Conservation (phyloP, 163 green algal species). For the Chlamydomonas reinhardtii region DNA sequence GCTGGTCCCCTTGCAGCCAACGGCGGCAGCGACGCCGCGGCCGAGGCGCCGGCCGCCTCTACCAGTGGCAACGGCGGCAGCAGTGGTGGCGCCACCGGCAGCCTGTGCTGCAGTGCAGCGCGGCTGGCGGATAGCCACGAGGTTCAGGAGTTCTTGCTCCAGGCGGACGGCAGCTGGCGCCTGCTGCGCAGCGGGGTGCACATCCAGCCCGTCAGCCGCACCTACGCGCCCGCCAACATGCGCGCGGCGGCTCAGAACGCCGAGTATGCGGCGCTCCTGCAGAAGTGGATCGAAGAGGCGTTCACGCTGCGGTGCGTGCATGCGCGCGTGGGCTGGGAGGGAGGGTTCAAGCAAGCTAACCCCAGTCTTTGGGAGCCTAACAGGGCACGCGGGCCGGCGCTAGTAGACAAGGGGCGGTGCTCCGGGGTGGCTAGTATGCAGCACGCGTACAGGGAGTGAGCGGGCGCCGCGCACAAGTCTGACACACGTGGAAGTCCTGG, state of each 20-base stretch:
- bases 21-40: neutral
- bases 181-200: neutral
- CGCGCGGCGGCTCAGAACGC: conserved; percentile 68
- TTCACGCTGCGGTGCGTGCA: conserved; percentile 67
- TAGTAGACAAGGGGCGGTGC: too few relatives aligned
- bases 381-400: too few relatives aligned
- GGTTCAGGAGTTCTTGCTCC: conserved; percentile 72
- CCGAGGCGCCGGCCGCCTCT: neutral
- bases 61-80: neutral
- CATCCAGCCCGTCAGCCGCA: conserved; percentile 11
- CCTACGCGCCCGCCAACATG: conserved; percentile 87
- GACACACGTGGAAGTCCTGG: too few relatives aligned
- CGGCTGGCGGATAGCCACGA: conserved; percentile 11
- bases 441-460: too few relatives aligned
- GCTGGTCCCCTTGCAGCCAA: neutral
- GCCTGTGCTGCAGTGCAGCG: neutral
- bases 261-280: conserved; percentile 77
- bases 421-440: too few relatives aligned
- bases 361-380: too few relatives aligned
- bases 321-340: neutral
- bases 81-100: neutral
- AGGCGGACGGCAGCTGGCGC: neutral
- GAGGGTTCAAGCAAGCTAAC: too few relatives aligned
- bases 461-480: too few relatives aligned
- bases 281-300: conserved; percentile 72